A percentile compares a stretch with the other conserved stretches of the same genome.
Conservation (phyloP, 192 early-diverging fungal species). For the Nowakowskiella sp. region DNA sequence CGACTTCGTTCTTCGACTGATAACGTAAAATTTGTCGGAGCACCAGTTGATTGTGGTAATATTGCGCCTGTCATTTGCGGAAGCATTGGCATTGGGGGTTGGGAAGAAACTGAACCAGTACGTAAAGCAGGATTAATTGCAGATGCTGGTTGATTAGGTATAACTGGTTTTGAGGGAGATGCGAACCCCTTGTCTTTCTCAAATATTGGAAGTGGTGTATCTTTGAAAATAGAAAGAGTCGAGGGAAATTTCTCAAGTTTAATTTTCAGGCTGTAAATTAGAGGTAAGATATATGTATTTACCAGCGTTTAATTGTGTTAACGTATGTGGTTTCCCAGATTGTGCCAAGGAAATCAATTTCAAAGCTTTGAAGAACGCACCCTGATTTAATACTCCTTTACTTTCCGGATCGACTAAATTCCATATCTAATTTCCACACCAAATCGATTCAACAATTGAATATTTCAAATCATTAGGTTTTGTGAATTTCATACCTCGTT, state of each 20-base stretch:
- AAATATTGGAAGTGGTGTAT: too few species aligned
- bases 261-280: too few species aligned
- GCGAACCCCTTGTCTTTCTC: too few species aligned
- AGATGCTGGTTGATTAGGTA: too few species aligned
- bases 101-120: too few species aligned
- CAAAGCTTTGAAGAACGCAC: slow-evolving; percentile 69
- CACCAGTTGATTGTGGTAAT: not conserved
- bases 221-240: too few species aligned
- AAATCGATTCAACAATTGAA: slow-evolving; percentile 6
- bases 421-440: too few species aligned
- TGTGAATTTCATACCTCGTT: slow-evolving; percentile 22
- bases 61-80: not conserved
- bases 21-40: not conserved
- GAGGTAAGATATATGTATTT: slow-evolving; percentile 9
- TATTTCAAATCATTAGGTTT: slow-evolving; percentile 9
- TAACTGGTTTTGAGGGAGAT: too few species aligned
- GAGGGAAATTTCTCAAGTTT: too few species aligned
- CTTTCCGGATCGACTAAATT: slow-evolving; percentile 69
- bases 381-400: slow-evolving; percentile 63
- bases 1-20: slow-evolving; percentile 47
- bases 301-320: slow-evolving; percentile 44
- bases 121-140: too few species aligned
- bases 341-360: slow-evolving; percentile 88
- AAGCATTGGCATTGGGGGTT: slow-evolving; percentile 11
- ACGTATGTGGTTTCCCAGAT: slow-evolving; percentile 49